These are phyloP conservation scores for Diaporthe sp. DNA, from an alignment of 2,329 filamentous ascomycete species.

Conservation along the genomic window DNA sequence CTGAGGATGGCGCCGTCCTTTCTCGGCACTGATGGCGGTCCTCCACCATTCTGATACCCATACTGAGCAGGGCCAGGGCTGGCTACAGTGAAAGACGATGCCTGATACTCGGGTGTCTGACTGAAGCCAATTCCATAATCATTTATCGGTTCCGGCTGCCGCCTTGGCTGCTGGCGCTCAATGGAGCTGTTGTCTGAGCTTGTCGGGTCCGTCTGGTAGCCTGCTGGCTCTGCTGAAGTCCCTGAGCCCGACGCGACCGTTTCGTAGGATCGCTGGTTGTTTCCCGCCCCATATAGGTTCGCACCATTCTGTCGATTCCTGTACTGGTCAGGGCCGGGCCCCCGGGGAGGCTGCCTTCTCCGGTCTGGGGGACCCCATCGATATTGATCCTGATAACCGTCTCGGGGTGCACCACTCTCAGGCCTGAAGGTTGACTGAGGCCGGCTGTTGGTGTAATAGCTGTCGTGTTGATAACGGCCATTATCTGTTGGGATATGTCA, in stretches of 20 bases:
- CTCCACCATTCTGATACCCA: slow-evolving; percentile 41
- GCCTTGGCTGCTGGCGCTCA: slow-evolving; percentile 75
- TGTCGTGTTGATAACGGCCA: slow-evolving; percentile 63
- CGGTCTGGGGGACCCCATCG: slow-evolving; percentile 41
- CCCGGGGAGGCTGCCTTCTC: slow-evolving; percentile 52
- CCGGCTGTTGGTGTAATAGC: slow-evolving; percentile 58
- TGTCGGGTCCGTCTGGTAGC: slow-evolving; percentile 85
- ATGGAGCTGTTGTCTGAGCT: slow-evolving; percentile 95
- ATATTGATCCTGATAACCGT: slow-evolving; percentile 51
- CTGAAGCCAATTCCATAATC: slow-evolving; percentile 74
- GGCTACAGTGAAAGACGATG: slow-evolving; percentile 54
- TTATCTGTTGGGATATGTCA: slow-evolving; percentile 49
- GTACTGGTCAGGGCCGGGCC: slow-evolving; percentile 53
- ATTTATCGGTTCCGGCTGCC: slow-evolving; percentile 64
- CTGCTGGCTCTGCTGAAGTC: slow-evolving; percentile 79
- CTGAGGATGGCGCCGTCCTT: slow-evolving; percentile 48
- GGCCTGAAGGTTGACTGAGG: slow-evolving; percentile 37
- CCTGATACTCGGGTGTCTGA: slow-evolving; percentile 57
- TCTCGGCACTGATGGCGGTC: slow-evolving; percentile 48
- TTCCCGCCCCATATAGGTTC: slow-evolving; percentile 65
- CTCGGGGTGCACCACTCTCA: slow-evolving; percentile 42
- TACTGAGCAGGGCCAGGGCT: slow-evolving; percentile 42
- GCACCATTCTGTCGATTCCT: slow-evolving; percentile 54
- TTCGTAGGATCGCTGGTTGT: slow-evolving; percentile 86
- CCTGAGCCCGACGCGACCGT: slow-evolving; percentile 84